Evolutionary conservation across 2,329 filamentous ascomycete genomes (phyloP).

Genomic region (Fusarium chaquense): DNA sequence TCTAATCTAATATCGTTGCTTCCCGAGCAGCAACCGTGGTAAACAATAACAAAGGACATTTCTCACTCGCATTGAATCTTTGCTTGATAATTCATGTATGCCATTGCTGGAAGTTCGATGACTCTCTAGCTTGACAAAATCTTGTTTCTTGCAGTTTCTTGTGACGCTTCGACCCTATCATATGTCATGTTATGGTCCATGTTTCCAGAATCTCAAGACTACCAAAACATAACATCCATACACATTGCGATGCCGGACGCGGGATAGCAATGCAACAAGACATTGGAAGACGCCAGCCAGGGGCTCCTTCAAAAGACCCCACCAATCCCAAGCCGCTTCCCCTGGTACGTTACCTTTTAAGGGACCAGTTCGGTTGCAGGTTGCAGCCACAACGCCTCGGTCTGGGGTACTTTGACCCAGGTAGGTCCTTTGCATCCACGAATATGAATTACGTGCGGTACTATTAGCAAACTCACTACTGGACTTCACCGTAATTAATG

Average conservation of each 20-base stretch:
- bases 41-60: constrained; percentile 15
- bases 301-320: constrained; percentile 24
- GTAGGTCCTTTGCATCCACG: constrained; percentile 3
- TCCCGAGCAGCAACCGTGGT: constrained; percentile 18
- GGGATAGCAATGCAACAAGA: constrained; percentile 13
- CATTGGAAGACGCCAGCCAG: constrained; percentile 22
- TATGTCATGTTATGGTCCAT: not conserved
- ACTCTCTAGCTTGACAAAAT: not conserved
- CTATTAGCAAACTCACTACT: constrained; percentile 2
- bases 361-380: constrained; percentile 34
- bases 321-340: constrained; percentile 41
- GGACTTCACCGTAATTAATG: not conserved
- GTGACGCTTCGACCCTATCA: not conserved
- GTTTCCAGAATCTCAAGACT: not conserved
- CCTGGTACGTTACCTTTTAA: constrained; percentile 17
- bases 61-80: not conserved
- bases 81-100: not conserved
- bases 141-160: not conserved
- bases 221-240: not conserved
- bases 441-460: not conserved
- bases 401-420: constrained; percentile 40
- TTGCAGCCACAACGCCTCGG: constrained; percentile 34
- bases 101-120: not conserved
- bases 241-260: constrained; percentile 5
- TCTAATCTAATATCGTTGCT: constrained; percentile 11